These are phyloP conservation scores for Colletotrichum theobromicola DNA, from an alignment of 2,329 filamentous ascomycete species.

Conservation along the genomic window DNA sequence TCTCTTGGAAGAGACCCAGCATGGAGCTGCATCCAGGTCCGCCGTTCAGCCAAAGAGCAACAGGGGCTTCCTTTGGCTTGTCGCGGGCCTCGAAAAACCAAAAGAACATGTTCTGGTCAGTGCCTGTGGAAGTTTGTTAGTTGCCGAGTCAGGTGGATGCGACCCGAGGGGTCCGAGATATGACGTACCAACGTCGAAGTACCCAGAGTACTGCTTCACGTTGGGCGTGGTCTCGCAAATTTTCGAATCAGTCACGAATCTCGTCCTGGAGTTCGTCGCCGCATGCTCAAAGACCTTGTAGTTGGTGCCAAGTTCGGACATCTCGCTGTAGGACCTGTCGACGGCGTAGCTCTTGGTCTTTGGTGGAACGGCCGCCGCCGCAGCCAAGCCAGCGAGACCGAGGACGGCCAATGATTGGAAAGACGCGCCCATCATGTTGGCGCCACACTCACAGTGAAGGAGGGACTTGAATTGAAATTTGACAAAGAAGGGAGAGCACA, in stretches of 20 bases:
- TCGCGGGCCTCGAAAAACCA: conserved; percentile 45
- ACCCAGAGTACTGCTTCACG: conserved; percentile 56
- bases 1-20: conserved; percentile 46
- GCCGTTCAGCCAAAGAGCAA: conserved; percentile 43
- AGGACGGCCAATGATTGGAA: not conserved
- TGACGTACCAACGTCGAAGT: conserved; percentile 47
- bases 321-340: conserved; percentile 20
- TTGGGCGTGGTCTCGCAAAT: conserved; percentile 56
- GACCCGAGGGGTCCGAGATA: not conserved
- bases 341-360: conserved; percentile 6
- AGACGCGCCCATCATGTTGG: not conserved
- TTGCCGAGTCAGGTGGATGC: not conserved
- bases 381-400: not conserved
- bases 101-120: conserved; percentile 48
- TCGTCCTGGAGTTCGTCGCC: conserved; percentile 47
- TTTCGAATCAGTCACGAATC: conserved; percentile 55
- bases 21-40: conserved; percentile 45
- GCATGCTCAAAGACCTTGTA: conserved; percentile 54
- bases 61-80: conserved; percentile 33
- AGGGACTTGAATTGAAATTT: not conserved
- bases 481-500: not conserved
- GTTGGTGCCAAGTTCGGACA: conserved; percentile 26
- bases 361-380: not conserved
- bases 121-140: conserved; percentile 9
- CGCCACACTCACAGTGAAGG: not conserved